phyloP scores from a whole-genome alignment of 345 rosid genomes.

The Brassica juncea region DNA sequence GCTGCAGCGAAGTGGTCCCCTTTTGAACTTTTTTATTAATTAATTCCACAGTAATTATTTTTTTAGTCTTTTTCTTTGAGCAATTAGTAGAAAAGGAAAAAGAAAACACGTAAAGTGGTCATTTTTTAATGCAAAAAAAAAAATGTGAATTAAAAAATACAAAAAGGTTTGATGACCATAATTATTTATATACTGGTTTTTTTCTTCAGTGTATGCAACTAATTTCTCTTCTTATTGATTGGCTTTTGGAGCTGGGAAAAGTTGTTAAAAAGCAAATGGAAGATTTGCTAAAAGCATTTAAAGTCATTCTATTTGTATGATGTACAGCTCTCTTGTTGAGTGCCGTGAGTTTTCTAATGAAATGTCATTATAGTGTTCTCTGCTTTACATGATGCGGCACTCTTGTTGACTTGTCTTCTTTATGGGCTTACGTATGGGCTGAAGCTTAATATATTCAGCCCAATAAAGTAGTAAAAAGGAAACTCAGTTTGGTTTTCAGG shows the following conservation, averaged over 20 bases:
- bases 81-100: slow-evolving; percentile 11
- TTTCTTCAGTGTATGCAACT: not conserved
- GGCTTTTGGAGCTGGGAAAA: slow-evolving; percentile 31
- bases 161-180: slow-evolving; percentile 3
- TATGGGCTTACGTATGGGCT: slow-evolving; percentile 4
- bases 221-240: slow-evolving; percentile 9
- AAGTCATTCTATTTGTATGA: slow-evolving; percentile 6
- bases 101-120: not conserved
- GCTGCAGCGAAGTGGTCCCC: slow-evolving; percentile 75
- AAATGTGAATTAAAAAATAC: slow-evolving; percentile 12
- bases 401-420: not conserved
- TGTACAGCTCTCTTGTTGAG: not conserved
- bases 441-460: not conserved
- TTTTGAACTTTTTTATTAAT: slow-evolving; percentile 38
- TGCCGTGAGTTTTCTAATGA: slow-evolving; percentile 19
- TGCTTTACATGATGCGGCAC: slow-evolving; percentile 15
- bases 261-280: slow-evolving; percentile 28
- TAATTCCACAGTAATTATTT: slow-evolving; percentile 20
- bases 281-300: slow-evolving; percentile 28
- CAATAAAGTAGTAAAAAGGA: not conserved
- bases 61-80: not conserved
- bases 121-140: slow-evolving; percentile 16
- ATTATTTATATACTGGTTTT: not conserved
- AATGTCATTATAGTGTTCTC: slow-evolving; percentile 15
- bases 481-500: not conserved